Evolutionary conservation across 2,329 filamentous ascomycete species (phyloP).

Genomic region (Ascochyta lentis): DNA sequence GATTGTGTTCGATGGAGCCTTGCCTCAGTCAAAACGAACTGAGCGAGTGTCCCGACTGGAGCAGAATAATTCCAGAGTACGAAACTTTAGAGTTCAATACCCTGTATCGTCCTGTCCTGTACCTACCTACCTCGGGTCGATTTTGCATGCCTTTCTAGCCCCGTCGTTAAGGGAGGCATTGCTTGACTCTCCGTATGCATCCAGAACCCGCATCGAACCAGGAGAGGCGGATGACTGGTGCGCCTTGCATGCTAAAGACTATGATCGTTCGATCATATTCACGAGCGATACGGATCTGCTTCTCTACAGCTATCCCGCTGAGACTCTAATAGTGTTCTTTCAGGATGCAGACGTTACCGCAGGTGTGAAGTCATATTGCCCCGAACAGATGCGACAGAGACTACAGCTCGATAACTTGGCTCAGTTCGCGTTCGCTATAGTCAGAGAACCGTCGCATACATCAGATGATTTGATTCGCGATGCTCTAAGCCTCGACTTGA

Average conservation of each 20-base stretch:
- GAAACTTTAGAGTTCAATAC: slow-evolving; percentile 53
- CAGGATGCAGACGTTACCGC: slow-evolving; percentile 62
- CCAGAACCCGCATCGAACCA: slow-evolving; percentile 67
- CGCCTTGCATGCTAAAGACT: slow-evolving; percentile 65
- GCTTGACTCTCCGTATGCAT: slow-evolving; percentile 50
- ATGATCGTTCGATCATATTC: slow-evolving; percentile 68
- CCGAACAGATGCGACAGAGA: slow-evolving; percentile 53
- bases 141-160: slow-evolving; percentile 74
- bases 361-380: slow-evolving; percentile 50
- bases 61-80: slow-evolving; percentile 63
- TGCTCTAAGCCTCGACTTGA: slow-evolving; percentile 29
- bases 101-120: slow-evolving; percentile 35
- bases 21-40: slow-evolving; percentile 71
- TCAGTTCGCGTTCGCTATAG: slow-evolving; percentile 51
- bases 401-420: slow-evolving; percentile 53
- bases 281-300: slow-evolving; percentile 90
- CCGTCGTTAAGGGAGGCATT: slow-evolving; percentile 78
- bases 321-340: slow-evolving; percentile 72
- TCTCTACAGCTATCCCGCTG: slow-evolving; percentile 70
- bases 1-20: slow-evolving; percentile 85
- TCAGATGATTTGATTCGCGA: slow-evolving; percentile 36
- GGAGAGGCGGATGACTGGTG: slow-evolving; percentile 88
- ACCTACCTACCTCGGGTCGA: slow-evolving; percentile 35
- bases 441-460: slow-evolving; percentile 38
- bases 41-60: slow-evolving; percentile 68